phyloP scores from a whole-genome alignment of 1,284 basidiomycete genomes.

The Golubevia sp. region DNA sequence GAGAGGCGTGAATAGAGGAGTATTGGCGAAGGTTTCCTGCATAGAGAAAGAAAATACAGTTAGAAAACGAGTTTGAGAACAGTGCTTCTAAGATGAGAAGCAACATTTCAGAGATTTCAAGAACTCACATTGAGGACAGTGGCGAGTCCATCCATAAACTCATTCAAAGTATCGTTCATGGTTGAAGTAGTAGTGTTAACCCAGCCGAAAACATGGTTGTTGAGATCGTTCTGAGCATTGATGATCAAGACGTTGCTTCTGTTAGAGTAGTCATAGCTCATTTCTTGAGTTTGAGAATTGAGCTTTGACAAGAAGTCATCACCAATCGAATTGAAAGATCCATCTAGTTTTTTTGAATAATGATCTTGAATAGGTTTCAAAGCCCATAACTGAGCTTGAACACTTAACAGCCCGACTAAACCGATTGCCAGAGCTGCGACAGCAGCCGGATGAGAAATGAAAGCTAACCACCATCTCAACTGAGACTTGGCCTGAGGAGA shows the following conservation, averaged over 20 bases:
- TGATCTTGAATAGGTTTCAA: constrained; percentile 30
- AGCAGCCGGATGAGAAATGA: constrained; percentile 86
- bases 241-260: constrained; percentile 76
- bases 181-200: constrained; percentile 86
- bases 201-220: constrained; percentile 80
- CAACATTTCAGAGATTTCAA: too few relatives aligned
- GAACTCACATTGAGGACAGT: constrained; percentile 25
- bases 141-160: constrained; percentile 64
- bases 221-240: constrained; percentile 74
- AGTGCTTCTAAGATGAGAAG: not conserved
- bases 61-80: not conserved
- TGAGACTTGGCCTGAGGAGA: constrained; percentile 12
- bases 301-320: constrained; percentile 74
- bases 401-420: constrained; percentile 83
- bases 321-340: constrained; percentile 67
- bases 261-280: constrained; percentile 76
- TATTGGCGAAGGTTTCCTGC: constrained; percentile 73
- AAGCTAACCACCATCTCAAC: constrained; percentile 75
- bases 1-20: constrained; percentile 28
- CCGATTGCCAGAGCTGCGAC: constrained; percentile 87
- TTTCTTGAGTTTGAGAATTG: constrained; percentile 78
- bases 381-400: constrained; percentile 79
- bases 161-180: constrained; percentile 71
- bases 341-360: constrained; percentile 6
- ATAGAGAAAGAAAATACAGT: not conserved